Evolutionary conservation across 306 rosid species (phyloP).

Genomic region (Bauhinia variegata): DNA sequence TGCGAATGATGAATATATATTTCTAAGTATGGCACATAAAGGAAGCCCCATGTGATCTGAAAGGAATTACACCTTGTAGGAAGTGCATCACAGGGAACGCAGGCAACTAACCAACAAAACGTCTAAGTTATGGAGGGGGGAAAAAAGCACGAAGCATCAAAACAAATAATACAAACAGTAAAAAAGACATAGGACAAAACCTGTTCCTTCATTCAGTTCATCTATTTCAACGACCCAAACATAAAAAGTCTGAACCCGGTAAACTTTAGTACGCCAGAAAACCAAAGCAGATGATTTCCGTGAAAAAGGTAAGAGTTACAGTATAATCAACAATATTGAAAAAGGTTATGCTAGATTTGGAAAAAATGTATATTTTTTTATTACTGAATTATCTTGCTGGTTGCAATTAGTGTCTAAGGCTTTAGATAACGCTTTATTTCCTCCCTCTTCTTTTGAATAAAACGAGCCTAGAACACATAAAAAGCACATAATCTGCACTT

Average conservation of each 20-base stretch:
- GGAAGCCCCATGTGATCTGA: neutral
- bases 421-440: too few species aligned
- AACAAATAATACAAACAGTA: neutral
- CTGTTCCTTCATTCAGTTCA: too few species aligned
- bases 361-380: neutral
- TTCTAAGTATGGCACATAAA: neutral
- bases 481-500: neutral
- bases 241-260: neutral
- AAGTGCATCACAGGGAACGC: constrained; percentile 3
- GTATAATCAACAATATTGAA: neutral
- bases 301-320: neutral
- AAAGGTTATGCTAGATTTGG: neutral
- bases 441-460: too few species aligned
- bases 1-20: too few species aligned
- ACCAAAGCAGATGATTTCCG: neutral
- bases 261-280: constrained; percentile 5
- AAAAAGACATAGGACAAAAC: neutral
- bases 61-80: neutral
- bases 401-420: neutral
- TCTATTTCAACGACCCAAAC: neutral
- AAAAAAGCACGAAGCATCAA: neutral
- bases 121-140: neutral
- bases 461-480: too few species aligned
- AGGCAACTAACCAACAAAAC: constrained; percentile 1
- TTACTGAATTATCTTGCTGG: neutral